Percentiles rank a stretch among this genome's conserved stretches.
Conservation (phyloP, 257 asterid genomes). For the Anisodus acutangulus region DNA sequence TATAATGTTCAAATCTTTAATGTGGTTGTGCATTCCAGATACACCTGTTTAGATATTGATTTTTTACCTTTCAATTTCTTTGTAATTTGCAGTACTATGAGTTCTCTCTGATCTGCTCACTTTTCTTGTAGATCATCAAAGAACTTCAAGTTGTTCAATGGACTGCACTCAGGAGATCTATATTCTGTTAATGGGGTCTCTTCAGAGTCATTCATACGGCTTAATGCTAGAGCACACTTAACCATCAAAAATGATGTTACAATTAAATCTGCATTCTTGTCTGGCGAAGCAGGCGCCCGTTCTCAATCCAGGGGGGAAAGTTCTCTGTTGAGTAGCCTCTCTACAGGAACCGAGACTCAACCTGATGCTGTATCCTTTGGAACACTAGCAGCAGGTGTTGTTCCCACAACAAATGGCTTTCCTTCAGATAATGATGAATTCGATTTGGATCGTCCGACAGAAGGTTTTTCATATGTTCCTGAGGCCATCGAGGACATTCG, state of each 20-base stretch:
- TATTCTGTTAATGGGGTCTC: conserved; percentile 44
- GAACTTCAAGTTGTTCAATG: conserved; percentile 56
- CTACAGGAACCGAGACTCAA: conserved; percentile 61
- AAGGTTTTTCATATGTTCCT: conserved; percentile 74
- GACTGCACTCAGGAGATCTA: conserved; percentile 48
- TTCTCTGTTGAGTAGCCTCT: conserved; percentile 48
- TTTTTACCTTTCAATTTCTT: neutral
- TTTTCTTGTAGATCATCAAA: conserved; percentile 38
- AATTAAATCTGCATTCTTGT: conserved; percentile 52
- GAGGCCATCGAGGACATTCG: conserved; percentile 93
- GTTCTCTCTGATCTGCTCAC: conserved; percentile 26
- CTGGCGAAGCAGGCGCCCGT: conserved; percentile 56
- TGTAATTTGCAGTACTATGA: conserved; percentile 1
- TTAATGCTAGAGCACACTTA: conserved; percentile 46
- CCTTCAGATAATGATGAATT: conserved; percentile 62
- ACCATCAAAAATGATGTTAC: conserved; percentile 48
- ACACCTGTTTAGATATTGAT: neutral
- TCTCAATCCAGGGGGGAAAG: conserved; percentile 41
- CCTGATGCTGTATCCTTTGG: conserved; percentile 63
- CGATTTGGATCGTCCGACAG: conserved; percentile 72
- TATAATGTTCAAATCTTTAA: conserved; percentile 21
- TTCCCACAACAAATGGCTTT: conserved; percentile 60
- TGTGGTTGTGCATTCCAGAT: neutral
- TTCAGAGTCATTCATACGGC: conserved; percentile 46
- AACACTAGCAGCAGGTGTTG: conserved; percentile 70